phyloP scores from a whole-genome alignment of 139 green algal genomes.

The Desmodesmus armatus region DNA sequence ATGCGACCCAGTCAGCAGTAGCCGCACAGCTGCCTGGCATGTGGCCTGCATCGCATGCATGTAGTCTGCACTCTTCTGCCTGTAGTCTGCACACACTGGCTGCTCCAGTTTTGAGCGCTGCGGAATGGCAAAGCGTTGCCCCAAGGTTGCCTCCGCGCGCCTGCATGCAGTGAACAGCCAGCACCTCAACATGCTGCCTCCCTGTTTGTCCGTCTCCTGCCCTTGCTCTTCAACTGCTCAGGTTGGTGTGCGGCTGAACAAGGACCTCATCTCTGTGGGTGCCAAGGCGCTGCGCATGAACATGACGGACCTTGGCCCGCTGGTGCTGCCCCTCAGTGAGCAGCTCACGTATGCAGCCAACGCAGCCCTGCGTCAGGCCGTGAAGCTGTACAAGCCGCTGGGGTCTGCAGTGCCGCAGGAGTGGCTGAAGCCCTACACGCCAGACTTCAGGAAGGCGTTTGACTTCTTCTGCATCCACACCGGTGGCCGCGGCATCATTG shows the following conservation, averaged over 20 bases:
- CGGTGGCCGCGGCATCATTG: constrained; percentile 74
- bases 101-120: too few species aligned
- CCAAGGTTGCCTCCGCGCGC: too few species aligned
- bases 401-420: not conserved
- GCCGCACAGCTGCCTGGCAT: too few species aligned
- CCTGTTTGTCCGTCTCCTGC: too few species aligned
- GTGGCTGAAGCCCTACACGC: constrained; percentile 86
- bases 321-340: constrained; percentile 94
- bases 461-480: constrained; percentile 99
- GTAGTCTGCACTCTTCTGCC: too few species aligned
- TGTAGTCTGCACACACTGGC: too few species aligned
- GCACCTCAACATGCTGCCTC: too few species aligned
- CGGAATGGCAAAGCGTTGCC: too few species aligned
- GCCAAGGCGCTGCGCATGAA: constrained; percentile 83
- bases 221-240: too few species aligned
- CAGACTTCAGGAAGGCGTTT: constrained; percentile 97
- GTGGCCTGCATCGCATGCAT: too few species aligned
- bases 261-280: constrained; percentile 93
- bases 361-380: constrained; percentile 81
- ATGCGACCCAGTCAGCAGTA: too few species aligned
- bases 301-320: constrained; percentile 96
- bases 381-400: constrained; percentile 64
- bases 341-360: constrained; percentile 93
- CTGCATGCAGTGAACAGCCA: too few species aligned
- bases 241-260: constrained; percentile 85